Conservation (phyloP, 2,329 filamentous ascomycete species). For the Xylaria sp. region DNA sequence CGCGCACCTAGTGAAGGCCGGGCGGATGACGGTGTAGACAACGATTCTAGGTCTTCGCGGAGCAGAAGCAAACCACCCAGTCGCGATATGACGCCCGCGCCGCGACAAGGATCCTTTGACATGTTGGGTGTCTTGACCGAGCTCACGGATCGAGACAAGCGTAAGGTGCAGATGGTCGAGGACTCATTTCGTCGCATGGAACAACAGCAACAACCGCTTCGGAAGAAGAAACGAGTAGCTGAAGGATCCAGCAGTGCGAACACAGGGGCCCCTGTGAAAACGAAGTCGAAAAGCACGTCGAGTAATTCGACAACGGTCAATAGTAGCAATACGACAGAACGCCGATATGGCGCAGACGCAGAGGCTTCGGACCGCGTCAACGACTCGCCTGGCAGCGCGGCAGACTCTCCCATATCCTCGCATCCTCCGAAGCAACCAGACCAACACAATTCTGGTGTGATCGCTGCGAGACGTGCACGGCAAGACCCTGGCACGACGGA, state of each 20-base stretch:
- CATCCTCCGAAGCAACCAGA: constrained; percentile 28
- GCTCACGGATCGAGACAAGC: constrained; percentile 60
- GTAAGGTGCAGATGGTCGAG: constrained; percentile 62
- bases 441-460: constrained; percentile 29
- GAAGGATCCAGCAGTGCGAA: constrained; percentile 41
- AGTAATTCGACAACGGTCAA: constrained; percentile 14
- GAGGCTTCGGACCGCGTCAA: constrained; percentile 51
- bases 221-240: constrained; percentile 59
- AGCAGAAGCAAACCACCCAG: constrained; percentile 65
- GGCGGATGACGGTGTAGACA: constrained; percentile 49
- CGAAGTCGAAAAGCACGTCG: constrained; percentile 33
- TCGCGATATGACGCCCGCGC: constrained; percentile 57
- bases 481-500: constrained; percentile 34
- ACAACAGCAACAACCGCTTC: constrained; percentile 50
- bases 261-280: constrained; percentile 33
- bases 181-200: constrained; percentile 59
- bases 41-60: constrained; percentile 51
- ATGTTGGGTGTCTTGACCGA: constrained; percentile 57
- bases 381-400: constrained; percentile 43
- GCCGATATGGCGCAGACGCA: constrained; percentile 45
- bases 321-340: constrained; percentile 36
- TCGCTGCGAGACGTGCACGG: constrained; percentile 37
- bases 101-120: constrained; percentile 55
- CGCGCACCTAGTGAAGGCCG: constrained; percentile 59
- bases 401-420: constrained; percentile 34